Percentiles rank a stretch among this genome's conserved stretches.
Conservation (phyloP, 2,329 filamentous ascomycete genomes). For the Fusarium nurragi region DNA sequence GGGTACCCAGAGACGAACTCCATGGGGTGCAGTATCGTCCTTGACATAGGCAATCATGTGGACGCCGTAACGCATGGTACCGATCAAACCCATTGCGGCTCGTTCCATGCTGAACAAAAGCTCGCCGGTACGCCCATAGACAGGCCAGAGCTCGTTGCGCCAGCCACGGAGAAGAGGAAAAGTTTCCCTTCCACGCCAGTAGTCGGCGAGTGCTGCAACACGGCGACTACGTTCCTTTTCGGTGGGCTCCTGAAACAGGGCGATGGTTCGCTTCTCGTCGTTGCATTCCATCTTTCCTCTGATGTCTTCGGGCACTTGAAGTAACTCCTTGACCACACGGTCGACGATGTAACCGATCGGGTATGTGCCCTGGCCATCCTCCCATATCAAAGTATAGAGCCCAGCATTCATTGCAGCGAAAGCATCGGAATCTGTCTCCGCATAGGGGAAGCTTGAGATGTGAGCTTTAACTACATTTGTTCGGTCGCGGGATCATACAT, state of each 20-base stretch:
- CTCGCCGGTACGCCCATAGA: conserved; percentile 72
- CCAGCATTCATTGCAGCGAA: conserved; percentile 66
- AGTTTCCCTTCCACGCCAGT: conserved; percentile 74
- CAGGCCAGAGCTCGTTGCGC: conserved; percentile 82
- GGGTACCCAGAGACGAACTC: conserved; percentile 86
- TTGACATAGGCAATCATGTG: conserved; percentile 81
- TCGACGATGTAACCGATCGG: conserved; percentile 71
- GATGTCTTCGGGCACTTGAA: conserved; percentile 57
- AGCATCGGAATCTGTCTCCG: conserved; percentile 65
- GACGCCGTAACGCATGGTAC: conserved; percentile 79
- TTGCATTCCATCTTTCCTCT: conserved; percentile 71
- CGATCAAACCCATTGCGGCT: conserved; percentile 77
- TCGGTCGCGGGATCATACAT: conserved; percentile 25
- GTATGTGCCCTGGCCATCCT: conserved; percentile 69
- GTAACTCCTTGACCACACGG: conserved; percentile 60
- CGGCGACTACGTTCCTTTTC: conserved; percentile 70
- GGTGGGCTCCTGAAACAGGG: conserved; percentile 66
- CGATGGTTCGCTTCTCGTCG: conserved; percentile 67
- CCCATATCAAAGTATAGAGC: conserved; percentile 73
- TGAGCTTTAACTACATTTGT: background rate
- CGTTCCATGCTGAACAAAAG: conserved; percentile 81
- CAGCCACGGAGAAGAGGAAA: conserved; percentile 82
- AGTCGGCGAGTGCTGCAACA: conserved; percentile 65
- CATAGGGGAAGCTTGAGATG: conserved; percentile 77
- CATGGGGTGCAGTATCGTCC: conserved; percentile 53